A percentile compares a stretch with the other conserved stretches of the same genome.
These are phyloP conservation scores for Trypanosoma grayi DNA, from an alignment of 208 protist genomes.

Conservation along the genomic window DNA sequence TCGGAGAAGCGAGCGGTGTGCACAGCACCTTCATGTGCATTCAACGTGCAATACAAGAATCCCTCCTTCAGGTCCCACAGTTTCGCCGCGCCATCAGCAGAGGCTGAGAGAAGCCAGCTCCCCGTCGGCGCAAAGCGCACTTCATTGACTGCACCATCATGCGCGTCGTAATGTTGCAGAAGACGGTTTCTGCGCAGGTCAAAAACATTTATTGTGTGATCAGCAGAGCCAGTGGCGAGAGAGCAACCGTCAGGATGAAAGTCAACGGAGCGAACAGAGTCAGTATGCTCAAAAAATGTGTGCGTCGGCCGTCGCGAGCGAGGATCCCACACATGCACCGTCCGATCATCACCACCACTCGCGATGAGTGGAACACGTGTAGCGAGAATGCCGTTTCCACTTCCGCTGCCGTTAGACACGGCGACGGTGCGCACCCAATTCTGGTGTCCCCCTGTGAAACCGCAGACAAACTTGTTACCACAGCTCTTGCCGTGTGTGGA, in stretches of 20 bases:
- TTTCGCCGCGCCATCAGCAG: slow-evolving; percentile 72
- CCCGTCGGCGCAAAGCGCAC: slow-evolving; percentile 77
- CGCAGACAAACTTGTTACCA: slow-evolving; percentile 49
- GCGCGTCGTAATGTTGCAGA: slow-evolving; percentile 84
- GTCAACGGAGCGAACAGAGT: slow-evolving; percentile 51
- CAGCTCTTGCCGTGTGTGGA: background rate
- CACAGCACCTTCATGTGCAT: slow-evolving; percentile 77
- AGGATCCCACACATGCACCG: slow-evolving; percentile 81
- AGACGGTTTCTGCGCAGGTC: slow-evolving; percentile 77
- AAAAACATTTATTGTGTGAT: slow-evolving; percentile 83
- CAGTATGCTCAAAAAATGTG: slow-evolving; percentile 62
- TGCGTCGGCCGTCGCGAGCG: slow-evolving; percentile 49
- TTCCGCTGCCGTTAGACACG: slow-evolving; percentile 42
- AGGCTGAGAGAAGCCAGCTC: slow-evolving; percentile 76
- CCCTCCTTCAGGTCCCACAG: slow-evolving; percentile 87
- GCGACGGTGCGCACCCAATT: slow-evolving; percentile 79
- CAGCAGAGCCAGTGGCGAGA: slow-evolving; percentile 64
- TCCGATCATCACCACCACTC: slow-evolving; percentile 81
- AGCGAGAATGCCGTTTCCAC: slow-evolving; percentile 23
- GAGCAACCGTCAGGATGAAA: slow-evolving; percentile 86
- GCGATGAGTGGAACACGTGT: slow-evolving; percentile 48
- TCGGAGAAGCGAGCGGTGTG: slow-evolving; percentile 48
- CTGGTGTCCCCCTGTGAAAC: slow-evolving; percentile 67
- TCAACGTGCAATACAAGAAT: slow-evolving; percentile 80
- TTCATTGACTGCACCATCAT: slow-evolving; percentile 58